A percentile compares a stretch with the other conserved stretches of the same genome.
phyloP scores from a whole-genome alignment of 192 early-diverging fungal genomes.

The Haplosporangium gracile region DNA sequence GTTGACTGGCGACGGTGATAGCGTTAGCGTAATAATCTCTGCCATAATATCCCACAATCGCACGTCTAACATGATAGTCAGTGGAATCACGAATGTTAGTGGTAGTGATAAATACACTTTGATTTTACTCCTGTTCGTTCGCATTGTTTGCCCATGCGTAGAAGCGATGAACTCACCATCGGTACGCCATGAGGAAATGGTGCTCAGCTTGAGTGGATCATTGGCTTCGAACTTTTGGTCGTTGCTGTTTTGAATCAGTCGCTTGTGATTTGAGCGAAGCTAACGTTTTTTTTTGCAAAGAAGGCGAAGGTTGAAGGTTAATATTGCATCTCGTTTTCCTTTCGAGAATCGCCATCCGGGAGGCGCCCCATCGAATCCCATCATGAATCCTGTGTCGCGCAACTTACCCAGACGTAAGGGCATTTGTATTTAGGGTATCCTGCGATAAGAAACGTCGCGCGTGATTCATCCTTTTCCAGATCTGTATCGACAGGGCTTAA shows the following conservation, averaged over 20 bases:
- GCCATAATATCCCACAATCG: conserved; percentile 76
- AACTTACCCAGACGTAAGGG: conserved; percentile 78
- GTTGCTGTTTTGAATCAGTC: conserved; percentile 60
- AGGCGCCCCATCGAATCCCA: too few species aligned
- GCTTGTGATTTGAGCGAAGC: conserved; percentile 72
- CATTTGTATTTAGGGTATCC: conserved; percentile 79
- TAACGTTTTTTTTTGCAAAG: conserved; percentile 19
- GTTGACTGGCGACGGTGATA: conserved; percentile 70
- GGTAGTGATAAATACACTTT: too few species aligned
- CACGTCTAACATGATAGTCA: conserved; percentile 55
- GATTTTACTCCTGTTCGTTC: not conserved
- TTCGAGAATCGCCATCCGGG: too few species aligned
- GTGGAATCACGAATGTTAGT: not conserved
- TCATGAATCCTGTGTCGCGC: not conserved
- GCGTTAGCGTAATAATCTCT: conserved; percentile 71
- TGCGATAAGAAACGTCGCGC: conserved; percentile 73
- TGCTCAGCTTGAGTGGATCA: conserved; percentile 72
- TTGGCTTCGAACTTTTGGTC: conserved; percentile 70
- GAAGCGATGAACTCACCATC: conserved; percentile 40
- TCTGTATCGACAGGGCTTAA: conserved; percentile 56
- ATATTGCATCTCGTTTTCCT: not conserved
- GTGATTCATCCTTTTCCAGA: conserved; percentile 62
- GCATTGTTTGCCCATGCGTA: not conserved
- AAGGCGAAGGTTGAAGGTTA: not conserved
- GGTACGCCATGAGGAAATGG: conserved; percentile 73